These are phyloP conservation scores for Naegleria lovaniensis DNA, from an alignment of 208 protist genomes.

Conservation along the genomic window DNA sequence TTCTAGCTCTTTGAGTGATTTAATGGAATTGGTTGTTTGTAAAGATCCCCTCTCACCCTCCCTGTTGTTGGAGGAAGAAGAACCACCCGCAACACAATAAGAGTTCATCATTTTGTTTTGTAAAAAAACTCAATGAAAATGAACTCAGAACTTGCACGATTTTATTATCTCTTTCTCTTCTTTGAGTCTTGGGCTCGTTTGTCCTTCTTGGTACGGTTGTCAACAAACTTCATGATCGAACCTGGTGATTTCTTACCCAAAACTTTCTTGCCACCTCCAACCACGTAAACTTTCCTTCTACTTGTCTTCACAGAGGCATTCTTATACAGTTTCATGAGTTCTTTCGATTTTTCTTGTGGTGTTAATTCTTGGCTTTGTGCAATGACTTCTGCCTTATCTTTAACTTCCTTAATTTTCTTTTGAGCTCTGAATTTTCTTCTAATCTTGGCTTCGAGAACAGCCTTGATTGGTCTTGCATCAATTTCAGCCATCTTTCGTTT, in stretches of 20 bases:
- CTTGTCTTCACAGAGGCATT: neutral
- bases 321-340: neutral
- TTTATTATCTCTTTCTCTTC: conserved; percentile 25
- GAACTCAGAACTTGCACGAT: no score
- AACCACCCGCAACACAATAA: no score
- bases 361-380: neutral
- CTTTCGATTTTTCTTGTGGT: neutral
- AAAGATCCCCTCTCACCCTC: no score
- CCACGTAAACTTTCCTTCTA: neutral
- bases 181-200: neutral
- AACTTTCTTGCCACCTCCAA: neutral
- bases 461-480: conserved; percentile 89
- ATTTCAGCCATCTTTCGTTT: conserved; percentile 75
- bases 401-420: conserved; percentile 69
- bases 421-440: conserved; percentile 77
- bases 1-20: no score
- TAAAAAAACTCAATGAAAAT: no score
- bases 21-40: no score
- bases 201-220: conserved; percentile 11
- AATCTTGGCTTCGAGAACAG: conserved; percentile 90
- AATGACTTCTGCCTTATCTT: conserved; percentile 60
- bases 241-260: neutral
- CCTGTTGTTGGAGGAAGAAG: no score
- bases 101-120: no score
- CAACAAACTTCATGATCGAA: neutral